Base-by-base conservation (phyloP, 2,329 filamentous ascomycete species). In the Colletotrichum sp. region DNA sequence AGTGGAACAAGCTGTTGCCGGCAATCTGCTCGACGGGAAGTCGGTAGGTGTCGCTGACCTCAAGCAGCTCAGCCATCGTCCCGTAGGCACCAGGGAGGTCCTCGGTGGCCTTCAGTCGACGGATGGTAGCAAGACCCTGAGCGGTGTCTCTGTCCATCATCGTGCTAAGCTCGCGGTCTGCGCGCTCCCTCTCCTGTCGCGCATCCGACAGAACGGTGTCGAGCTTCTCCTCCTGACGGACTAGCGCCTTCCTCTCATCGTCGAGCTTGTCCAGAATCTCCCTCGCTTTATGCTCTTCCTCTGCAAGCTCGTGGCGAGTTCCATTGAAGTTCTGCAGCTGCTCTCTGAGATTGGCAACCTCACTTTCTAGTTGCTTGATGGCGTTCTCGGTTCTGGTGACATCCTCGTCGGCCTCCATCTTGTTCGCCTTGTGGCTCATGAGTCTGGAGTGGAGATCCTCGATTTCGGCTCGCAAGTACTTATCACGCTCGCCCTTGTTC, bases 21-120 rank as follows among this genome's bases (percentile, higher is more conserved):
- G 96, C 97, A 67, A 96, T 97, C 79, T 98, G 95, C 85, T 99
- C 97, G 12, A 97, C 94, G 3, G 97, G 95, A 13, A 96, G 92
- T 76, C 96, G 92, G 85, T 98, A 98, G 69, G 92, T 91, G 69
- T 98, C 95, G 73, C 89, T 92, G 64, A 98, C 95, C 70, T 96
- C 92, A 79, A 98, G 92, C n/a, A 99, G 90, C 83, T 99, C 97
- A 6, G 96, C 96, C 48, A 99, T 85, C 0, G 96, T 98, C 65
- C 97, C 97, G 82, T 98, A 97, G 3, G 97, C 95, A 30, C 97
- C 97, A 2, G 94, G 91, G 7, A 98, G 91, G 75, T 95, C 92
- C 77, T 94, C 89, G 78, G 97, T 93, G 63, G 92, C 90, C 84
- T 96, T 96, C 79, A 98, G 90, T 58, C 94, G 92, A 70, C 95